These are phyloP conservation scores for Cytospora piceicola DNA, from an alignment of 2,329 filamentous ascomycete genomes.

Conservation along the genomic window DNA sequence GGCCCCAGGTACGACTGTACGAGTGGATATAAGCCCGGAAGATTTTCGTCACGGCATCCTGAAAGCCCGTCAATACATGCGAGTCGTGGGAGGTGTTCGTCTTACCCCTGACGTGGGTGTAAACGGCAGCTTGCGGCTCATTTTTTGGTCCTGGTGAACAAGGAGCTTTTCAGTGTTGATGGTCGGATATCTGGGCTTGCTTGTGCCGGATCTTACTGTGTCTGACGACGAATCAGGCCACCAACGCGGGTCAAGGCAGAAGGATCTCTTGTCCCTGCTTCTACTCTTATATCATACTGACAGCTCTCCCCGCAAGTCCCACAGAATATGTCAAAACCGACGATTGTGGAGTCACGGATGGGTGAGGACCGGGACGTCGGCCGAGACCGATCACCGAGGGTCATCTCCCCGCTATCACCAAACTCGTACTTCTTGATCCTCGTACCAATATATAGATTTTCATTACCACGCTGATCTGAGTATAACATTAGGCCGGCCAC, in stretches of 20 bases:
- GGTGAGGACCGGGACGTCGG: background rate
- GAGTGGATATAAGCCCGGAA: background rate
- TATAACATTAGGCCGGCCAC: background rate
- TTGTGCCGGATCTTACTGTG: background rate
- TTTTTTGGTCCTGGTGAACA: background rate
- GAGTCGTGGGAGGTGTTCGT: background rate
- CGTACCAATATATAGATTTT: background rate
- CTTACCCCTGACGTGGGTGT: background rate
- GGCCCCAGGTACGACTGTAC: too few species aligned
- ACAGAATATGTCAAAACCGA: slow-evolving; percentile 20
- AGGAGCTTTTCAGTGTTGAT: background rate
- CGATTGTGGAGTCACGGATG: background rate
- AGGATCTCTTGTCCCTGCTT: background rate
- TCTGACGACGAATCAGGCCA: background rate
- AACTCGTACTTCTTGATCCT: background rate
- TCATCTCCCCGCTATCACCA: background rate
- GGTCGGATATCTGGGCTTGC: background rate
- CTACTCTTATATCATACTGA: background rate
- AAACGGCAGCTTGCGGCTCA: background rate
- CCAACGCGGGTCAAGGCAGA: background rate
- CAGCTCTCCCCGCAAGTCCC: slow-evolving; percentile 8
- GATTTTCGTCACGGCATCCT: background rate
- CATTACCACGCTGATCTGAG: background rate
- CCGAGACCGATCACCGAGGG: background rate
- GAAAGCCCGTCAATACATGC: background rate